A percentile compares a stretch with the other conserved stretches of the same genome.
Conservation (phyloP, 345 rosid species). For the Linum lewisii region DNA sequence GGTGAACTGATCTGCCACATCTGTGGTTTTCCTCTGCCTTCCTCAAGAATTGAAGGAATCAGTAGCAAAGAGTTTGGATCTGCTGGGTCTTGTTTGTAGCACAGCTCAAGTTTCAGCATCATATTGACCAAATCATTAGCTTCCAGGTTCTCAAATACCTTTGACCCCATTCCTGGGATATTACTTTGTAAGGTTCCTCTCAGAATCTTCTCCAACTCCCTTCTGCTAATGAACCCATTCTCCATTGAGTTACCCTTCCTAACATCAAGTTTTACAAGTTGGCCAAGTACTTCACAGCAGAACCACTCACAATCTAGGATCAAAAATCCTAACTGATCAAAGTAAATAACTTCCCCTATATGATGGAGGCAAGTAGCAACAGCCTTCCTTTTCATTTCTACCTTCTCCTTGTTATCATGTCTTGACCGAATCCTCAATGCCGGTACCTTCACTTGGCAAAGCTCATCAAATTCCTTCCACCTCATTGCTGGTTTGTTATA, state of each 20-base stretch:
- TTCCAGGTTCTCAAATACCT: conserved; percentile 68
- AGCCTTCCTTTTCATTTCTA: conserved; percentile 68
- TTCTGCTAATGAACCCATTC: conserved; percentile 57
- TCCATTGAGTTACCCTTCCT: conserved; percentile 47
- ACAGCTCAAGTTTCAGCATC: conserved; percentile 88
- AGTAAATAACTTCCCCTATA: conserved; percentile 74
- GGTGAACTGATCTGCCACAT: conserved; percentile 57
- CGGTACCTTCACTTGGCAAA: conserved; percentile 81
- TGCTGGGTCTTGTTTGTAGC: conserved; percentile 70
- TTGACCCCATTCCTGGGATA: conserved; percentile 83
- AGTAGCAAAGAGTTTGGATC: conserved; percentile 55
- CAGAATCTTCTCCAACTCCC: conserved; percentile 67
- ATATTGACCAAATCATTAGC: conserved; percentile 52
- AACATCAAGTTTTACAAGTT: conserved; percentile 58
- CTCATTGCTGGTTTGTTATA: conserved; percentile 67
- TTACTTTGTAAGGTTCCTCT: conserved; percentile 67
- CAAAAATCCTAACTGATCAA: conserved; percentile 58
- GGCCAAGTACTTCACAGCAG: conserved; percentile 70
- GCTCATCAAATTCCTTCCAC: conserved; percentile 80
- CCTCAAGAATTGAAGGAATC: conserved; percentile 89
- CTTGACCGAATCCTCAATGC: conserved; percentile 66
- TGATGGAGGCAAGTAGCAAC: conserved; percentile 88
- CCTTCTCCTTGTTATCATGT: conserved; percentile 44
- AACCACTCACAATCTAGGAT: conserved; percentile 88
- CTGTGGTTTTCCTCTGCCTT: conserved; percentile 81